Base-by-base conservation (phyloP, 176 grass and related monocot species). In the Cenchrus americanus region DNA sequence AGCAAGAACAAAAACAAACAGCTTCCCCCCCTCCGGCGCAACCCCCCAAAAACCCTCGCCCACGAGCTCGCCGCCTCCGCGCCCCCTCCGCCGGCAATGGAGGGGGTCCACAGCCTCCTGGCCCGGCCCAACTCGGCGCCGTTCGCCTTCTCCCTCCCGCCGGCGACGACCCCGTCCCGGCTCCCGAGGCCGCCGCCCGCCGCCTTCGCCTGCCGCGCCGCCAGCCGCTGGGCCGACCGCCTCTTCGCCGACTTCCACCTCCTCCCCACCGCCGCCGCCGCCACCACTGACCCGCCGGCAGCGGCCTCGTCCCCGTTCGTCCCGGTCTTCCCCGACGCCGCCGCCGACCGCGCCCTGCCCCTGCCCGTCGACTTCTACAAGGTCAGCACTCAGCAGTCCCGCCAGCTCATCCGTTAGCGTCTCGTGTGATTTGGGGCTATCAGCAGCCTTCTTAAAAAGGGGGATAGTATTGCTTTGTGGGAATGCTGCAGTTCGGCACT, bases 151-250 rank as follows among this genome's bases (percentile, higher is more conserved):
- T 66, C 54, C 46, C 71, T 47, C 80, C 66, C 58, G 46, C 67
- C 10, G 58, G 58, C 34, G 34, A 37, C 34, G 34, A 37, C 22
- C 50, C 14, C 51, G 5, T 51, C 55, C 32, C 73, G 42, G 19
- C 26, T 42, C 73, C 48, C 71, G 66, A 40, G 34, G 55, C 62
- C 43, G 61, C 52, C 48, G 41, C 30, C 75, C 0, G 32, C 49
- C 49, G 22, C 80, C n/a, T 10, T 66, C 82, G 63, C 82, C 83
- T 95, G 92, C 88, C 86, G 89, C 67, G 90, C 93, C 89, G 80
- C 87, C n/a, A 88, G 90, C 82, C 86, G 86, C 82, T 98, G 96
- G 93, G 96, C 96, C 18, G 91, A 98, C 84, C 92, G 95, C 85
- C 93, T 98, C 67, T 86, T 95, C 85, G 86, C 89, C 15, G 93